Conservation (phyloP, 345 rosid genomes). For the Streptanthus diversifolius region DNA sequence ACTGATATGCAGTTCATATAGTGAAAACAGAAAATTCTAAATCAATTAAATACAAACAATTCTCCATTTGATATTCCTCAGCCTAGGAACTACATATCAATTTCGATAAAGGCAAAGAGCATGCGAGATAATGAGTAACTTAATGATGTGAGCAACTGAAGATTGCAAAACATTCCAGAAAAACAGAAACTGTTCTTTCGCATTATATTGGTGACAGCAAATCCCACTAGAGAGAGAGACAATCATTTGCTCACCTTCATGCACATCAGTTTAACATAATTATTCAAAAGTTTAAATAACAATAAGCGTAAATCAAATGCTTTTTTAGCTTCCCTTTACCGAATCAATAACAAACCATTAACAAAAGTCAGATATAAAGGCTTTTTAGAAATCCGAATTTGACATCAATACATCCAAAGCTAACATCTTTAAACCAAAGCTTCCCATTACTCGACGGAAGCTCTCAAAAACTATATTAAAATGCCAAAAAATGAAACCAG, state of each 20-base stretch:
- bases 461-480: background rate
- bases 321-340: conserved; percentile 12
- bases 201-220: background rate
- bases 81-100: background rate
- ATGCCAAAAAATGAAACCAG: background rate
- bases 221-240: background rate
- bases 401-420: conserved; percentile 7
- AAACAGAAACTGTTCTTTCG: background rate
- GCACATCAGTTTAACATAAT: background rate
- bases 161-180: background rate
- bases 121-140: background rate
- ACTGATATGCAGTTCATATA: background rate
- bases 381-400: background rate
- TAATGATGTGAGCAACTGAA: background rate
- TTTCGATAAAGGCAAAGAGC: background rate
- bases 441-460: background rate
- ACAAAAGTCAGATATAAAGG: background rate
- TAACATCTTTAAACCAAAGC: background rate
- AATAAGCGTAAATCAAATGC: background rate
- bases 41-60: background rate
- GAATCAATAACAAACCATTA: background rate
- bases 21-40: background rate
- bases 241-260: background rate
- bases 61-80: background rate
- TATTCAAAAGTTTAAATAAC: background rate